phyloP scores from a whole-genome alignment of 2,329 filamentous ascomycete species.

The Bertia moriformis region DNA sequence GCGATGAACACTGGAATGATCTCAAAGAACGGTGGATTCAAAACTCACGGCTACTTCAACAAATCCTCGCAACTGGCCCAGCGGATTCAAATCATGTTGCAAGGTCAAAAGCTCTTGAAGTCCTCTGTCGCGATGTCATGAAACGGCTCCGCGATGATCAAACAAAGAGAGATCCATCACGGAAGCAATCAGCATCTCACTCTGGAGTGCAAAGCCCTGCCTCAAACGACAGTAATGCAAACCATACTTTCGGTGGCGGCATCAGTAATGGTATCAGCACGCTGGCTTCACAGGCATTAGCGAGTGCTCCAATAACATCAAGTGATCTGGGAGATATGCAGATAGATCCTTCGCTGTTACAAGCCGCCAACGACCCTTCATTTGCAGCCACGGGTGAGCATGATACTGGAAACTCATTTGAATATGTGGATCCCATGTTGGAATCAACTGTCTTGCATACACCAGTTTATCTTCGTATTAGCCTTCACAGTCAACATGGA shows the following conservation, averaged over 20 bases:
- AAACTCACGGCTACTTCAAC: slow-evolving; percentile 27
- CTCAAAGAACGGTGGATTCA: slow-evolving; percentile 41
- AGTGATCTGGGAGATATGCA: slow-evolving; percentile 29
- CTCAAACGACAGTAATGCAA: slow-evolving; percentile 7
- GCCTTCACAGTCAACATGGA: slow-evolving; percentile 16
- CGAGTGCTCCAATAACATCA: not conserved
- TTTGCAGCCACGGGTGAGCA: slow-evolving; percentile 13
- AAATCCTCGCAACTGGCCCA: slow-evolving; percentile 27
- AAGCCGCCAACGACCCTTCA: slow-evolving; percentile 32
- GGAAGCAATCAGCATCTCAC: slow-evolving; percentile 17
- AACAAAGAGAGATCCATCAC: slow-evolving; percentile 27
- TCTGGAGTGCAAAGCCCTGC: slow-evolving; percentile 2
- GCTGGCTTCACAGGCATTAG: not conserved
- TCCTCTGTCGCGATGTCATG: slow-evolving; percentile 46
- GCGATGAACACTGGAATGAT: slow-evolving; percentile 40
- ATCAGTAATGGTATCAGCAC: slow-evolving; percentile 1
- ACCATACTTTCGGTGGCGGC: slow-evolving; percentile 2
- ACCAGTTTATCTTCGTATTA: not conserved
- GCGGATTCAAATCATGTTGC: slow-evolving; percentile 26
- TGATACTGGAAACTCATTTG: slow-evolving; percentile 4
- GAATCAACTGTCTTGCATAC: not conserved
- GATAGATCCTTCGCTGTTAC: slow-evolving; percentile 40
- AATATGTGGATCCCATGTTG: not conserved
- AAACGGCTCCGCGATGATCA: slow-evolving; percentile 45
- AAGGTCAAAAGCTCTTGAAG: slow-evolving; percentile 38